These are phyloP conservation scores for Pichia manshurica DNA, from an alignment of 805 yeast species.

Conservation along the genomic window DNA sequence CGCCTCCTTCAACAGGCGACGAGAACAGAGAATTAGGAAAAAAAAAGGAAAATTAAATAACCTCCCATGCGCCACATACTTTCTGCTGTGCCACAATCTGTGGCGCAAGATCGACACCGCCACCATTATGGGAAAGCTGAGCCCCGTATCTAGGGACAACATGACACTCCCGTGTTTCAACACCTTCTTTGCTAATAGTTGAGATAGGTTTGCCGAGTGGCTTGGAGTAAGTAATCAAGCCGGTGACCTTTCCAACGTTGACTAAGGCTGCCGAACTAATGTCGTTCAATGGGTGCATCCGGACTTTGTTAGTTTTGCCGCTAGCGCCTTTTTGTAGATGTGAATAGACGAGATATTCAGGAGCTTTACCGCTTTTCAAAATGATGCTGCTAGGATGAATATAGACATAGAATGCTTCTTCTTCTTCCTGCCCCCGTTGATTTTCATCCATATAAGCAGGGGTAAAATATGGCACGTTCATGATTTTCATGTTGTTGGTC, in stretches of 20 bases:
- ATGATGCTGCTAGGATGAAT: conserved; percentile 77
- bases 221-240: conserved; percentile 76
- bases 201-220: conserved; percentile 90
- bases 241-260: conserved; percentile 67
- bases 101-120: conserved; percentile 91
- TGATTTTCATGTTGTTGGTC: conserved; percentile 52
- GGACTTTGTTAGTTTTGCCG: conserved; percentile 38
- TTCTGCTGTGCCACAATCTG: conserved; percentile 70
- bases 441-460: conserved; percentile 36
- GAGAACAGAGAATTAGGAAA: neutral
- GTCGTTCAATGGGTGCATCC: conserved; percentile 75
- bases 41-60: conserved; percentile 7
- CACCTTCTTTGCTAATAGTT: conserved; percentile 61
- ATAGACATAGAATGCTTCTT: conserved; percentile 54
- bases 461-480: conserved; percentile 60
- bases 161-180: conserved; percentile 76
- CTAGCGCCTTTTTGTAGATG: conserved; percentile 52
- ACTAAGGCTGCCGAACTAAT: conserved; percentile 69
- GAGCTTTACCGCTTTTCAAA: conserved; percentile 53
- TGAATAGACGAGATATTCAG: conserved; percentile 70
- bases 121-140: conserved; percentile 54
- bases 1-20: neutral
- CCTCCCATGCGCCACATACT: conserved; percentile 61
- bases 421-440: conserved; percentile 27
- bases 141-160: conserved; percentile 91